Conservation (phyloP, 202 grass and related monocot species). For the Panicum hallii region DNA sequence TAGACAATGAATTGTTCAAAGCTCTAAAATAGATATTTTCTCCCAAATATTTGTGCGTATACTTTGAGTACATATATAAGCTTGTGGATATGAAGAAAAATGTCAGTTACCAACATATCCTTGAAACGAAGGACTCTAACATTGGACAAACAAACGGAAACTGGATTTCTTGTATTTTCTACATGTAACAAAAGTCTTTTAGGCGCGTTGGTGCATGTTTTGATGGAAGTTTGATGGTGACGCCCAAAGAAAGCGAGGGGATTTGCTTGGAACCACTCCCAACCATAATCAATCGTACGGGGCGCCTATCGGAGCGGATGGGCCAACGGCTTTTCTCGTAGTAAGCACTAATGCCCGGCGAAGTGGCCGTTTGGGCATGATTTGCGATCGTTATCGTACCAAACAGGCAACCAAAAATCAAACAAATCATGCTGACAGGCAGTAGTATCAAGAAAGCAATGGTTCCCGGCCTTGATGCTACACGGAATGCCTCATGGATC, state of each 20-base stretch:
- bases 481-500: neutral
- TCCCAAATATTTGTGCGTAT: too few species aligned
- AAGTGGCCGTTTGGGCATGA: conserved; percentile 33
- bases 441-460: conserved; percentile 39
- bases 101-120: too few species aligned
- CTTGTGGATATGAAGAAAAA: too few species aligned
- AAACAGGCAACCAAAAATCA: conserved; percentile 30
- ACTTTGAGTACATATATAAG: too few species aligned
- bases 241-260: neutral
- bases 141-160: neutral
- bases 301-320: neutral
- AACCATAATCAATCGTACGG: conserved; percentile 31
- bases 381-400: conserved; percentile 29
- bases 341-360: neutral
- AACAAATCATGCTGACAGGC: conserved; percentile 9
- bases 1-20: too few species aligned
- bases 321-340: conserved; percentile 34
- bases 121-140: too few species aligned
- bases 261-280: conserved; percentile 22
- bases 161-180: neutral
- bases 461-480: neutral
- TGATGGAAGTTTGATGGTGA: neutral
- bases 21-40: too few species aligned
- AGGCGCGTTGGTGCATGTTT: neutral
- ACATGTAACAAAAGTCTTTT: neutral